Conservation (phyloP, 176 grass and related monocot genomes). For the Aegilops sharonensis region DNA sequence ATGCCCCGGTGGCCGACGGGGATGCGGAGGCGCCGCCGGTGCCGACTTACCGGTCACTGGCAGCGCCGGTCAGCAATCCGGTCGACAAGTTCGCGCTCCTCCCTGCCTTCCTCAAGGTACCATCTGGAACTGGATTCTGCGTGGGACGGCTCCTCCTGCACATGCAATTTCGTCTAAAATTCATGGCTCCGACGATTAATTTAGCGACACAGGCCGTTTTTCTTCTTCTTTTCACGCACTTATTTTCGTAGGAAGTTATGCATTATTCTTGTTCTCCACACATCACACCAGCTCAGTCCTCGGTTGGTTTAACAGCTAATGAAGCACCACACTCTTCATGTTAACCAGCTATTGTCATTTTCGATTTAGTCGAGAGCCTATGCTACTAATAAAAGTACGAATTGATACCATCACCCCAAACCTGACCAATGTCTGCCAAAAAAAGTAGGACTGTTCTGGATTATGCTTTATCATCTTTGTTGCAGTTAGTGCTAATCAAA, state of each 20-base stretch:
- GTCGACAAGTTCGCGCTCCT: slow-evolving; percentile 82
- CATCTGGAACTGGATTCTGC: not conserved
- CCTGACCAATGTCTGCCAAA: not conserved
- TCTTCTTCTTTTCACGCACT: not conserved
- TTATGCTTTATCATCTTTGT: not conserved
- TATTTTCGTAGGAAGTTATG: not conserved
- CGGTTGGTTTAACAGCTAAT: not conserved
- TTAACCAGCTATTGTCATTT: not conserved
- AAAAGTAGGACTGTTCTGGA: not conserved
- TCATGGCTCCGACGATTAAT: not conserved
- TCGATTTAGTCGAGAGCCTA: not conserved
- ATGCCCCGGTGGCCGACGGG: slow-evolving; percentile 1
- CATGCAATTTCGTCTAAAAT: not conserved
- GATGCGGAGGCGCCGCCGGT: not conserved
- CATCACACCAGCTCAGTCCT: not conserved
- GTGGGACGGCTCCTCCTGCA: not conserved
- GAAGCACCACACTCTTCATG: not conserved
- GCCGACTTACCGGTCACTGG: slow-evolving; percentile 35
- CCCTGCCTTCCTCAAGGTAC: slow-evolving; percentile 81
- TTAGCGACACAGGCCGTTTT: not conserved
- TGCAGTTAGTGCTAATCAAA: not conserved
- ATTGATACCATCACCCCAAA: not conserved
- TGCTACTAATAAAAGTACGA: not conserved
- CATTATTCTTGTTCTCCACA: not conserved
- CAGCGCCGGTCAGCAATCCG: slow-evolving; percentile 56